These are phyloP conservation scores for Heliocybe sulcata DNA, from an alignment of 1,284 basidiomycete species.

Conservation along the genomic window DNA sequence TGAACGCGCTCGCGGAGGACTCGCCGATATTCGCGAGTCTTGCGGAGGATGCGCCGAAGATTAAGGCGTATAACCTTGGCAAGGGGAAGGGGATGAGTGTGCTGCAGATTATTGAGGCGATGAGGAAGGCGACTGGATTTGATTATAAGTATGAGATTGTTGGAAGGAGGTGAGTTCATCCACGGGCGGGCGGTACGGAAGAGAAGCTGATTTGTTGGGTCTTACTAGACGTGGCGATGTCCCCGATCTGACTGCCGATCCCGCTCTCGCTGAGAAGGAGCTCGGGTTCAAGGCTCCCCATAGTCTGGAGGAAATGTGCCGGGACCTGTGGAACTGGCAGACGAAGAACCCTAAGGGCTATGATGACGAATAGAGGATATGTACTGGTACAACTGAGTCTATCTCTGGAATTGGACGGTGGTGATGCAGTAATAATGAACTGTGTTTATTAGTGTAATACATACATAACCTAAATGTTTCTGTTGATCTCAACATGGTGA, in stretches of 20 bases:
- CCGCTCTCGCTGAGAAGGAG: slow-evolving; percentile 86
- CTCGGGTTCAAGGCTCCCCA: slow-evolving; percentile 87
- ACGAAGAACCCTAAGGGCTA: slow-evolving; percentile 78
- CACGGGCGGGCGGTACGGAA: background rate
- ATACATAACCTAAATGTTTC: too few species aligned
- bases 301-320: slow-evolving; percentile 85
- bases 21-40: slow-evolving; percentile 50
- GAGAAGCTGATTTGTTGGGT: background rate
- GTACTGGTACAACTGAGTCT: background rate
- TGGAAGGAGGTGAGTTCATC: slow-evolving; percentile 67
- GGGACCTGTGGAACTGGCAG: slow-evolving; percentile 93
- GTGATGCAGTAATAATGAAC: background rate
- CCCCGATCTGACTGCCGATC: slow-evolving; percentile 95
- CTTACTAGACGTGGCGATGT: slow-evolving; percentile 83
- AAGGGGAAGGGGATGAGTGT: slow-evolving; percentile 92
- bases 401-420: background rate
- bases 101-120: slow-evolving; percentile 91
- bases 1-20: slow-evolving; percentile 74
- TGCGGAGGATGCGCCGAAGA: slow-evolving; percentile 45
- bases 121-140: slow-evolving; percentile 88
- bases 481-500: too few species aligned
- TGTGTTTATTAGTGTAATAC: too few species aligned
- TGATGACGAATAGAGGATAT: slow-evolving; percentile 13
- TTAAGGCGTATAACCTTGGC: slow-evolving; percentile 95
- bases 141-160: slow-evolving; percentile 89